Evolutionary conservation across 768 basidiomycete genomes (phyloP).

Genomic region (Hemileccinum rubropunctum): DNA sequence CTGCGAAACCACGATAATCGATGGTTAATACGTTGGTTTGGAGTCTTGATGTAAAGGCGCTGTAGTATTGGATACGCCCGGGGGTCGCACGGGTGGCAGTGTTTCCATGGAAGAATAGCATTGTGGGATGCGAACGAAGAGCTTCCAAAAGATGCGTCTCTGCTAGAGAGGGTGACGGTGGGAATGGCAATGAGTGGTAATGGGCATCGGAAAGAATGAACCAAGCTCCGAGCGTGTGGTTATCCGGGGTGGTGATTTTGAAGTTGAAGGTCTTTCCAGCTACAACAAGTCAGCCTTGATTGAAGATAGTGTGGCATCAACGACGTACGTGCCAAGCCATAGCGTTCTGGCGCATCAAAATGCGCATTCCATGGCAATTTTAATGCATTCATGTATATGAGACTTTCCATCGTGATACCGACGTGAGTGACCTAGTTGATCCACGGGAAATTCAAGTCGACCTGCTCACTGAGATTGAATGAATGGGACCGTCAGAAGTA

Average conservation of each 20-base stretch:
- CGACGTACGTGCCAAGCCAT: conserved; percentile 75
- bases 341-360: conserved; percentile 68
- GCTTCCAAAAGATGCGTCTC: conserved; percentile 50
- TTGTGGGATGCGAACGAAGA: conserved; percentile 58
- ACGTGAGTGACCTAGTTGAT: conserved; percentile 16
- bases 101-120: conserved; percentile 95
- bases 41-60: conserved; percentile 61
- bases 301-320: background rate
- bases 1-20: conserved; percentile 92
- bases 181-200: conserved; percentile 49
- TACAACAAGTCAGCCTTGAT: conserved; percentile 24
- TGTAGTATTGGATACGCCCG: conserved; percentile 68
- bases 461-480: conserved; percentile 65
- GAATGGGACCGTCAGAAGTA: conserved; percentile 56
- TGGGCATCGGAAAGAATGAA: conserved; percentile 68
- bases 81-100: conserved; percentile 71
- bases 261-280: conserved; percentile 79
- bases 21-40: conserved; percentile 76
- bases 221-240: conserved; percentile 82
- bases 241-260: conserved; percentile 69
- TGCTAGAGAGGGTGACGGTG: conserved; percentile 35
- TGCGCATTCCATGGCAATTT: conserved; percentile 60
- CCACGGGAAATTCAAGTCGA: conserved; percentile 13
- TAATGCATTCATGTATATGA: conserved; percentile 65
- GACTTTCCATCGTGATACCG: conserved; percentile 33